Base-by-base conservation (phyloP, 176 grass and related monocot genomes). In the Bonia amplexicaulis region DNA sequence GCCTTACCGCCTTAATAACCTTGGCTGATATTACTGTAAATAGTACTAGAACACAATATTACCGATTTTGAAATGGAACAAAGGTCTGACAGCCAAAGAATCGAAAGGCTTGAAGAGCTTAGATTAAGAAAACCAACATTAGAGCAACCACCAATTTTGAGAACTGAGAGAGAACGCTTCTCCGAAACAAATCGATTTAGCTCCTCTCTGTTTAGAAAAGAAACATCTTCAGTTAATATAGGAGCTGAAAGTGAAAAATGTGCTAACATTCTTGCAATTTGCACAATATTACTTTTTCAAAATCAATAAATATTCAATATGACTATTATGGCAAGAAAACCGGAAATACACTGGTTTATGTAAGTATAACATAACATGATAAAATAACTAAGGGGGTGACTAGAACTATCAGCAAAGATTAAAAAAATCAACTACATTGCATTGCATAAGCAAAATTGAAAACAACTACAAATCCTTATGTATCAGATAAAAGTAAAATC, bases 11-110 rank as follows among this genome's bases (percentile, higher is more conserved):
- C n/a, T n/a, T n/a, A n/a, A n/a, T n/a, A n/a, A n/a, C n/a, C n/a
- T n/a, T n/a, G n/a, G 42, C 31, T 39, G 9, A 1, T 62, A 58
- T 9, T 26, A 67, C 6, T 81, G 17, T 63, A 33, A 53, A 85
- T 77, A 81, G 22, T 48, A 19, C 13, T 74, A 74, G 20, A 78
- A 69, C 41, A 40, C 37, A 79, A 5, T 48, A 77, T 87, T 99
- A 99, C 96, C 86, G 72, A 85, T 96, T 93, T 91, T 23, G 93
- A 96, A 78, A 96, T 84, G 40, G 86, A 91, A 82, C 78, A 90
- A 71, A 99, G 84, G 84, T 92, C 90, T 55, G 96, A 94, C 6
- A 99, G 70, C 93, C 93, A 99, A 73, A 99, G 81, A 72, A 87
- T 89, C 46, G 88, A 90, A 71, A 96, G 84, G 68, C 88, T 92